Percentiles rank a stretch among this genome's conserved stretches.
Evolutionary conservation across 1,139 yeast genomes (phyloP).

Genomic region (Magnusiomyces sp.): DNA sequence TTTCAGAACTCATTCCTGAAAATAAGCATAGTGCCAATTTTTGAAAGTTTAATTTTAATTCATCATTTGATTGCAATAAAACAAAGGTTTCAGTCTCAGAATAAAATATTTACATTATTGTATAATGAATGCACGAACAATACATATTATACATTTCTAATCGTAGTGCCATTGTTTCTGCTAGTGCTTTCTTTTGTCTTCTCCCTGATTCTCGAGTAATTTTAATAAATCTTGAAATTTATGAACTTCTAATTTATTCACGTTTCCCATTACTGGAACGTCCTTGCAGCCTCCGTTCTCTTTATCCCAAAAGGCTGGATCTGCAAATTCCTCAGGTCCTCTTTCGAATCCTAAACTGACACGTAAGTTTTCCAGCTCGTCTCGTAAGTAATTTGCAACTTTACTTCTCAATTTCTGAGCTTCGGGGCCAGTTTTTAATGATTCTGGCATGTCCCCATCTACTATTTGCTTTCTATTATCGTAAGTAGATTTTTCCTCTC

Average conservation of each 20-base stretch:
- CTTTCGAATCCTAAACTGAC: constrained; percentile 41
- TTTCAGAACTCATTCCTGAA: no score
- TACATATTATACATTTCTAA: not conserved
- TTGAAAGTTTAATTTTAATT: no score
- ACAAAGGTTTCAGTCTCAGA: no score
- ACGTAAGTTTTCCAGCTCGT: constrained; percentile 53
- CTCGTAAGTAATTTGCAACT: constrained; percentile 62
- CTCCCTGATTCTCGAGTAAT: constrained; percentile 1
- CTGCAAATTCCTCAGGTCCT: constrained; percentile 45
- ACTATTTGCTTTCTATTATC: not conserved
- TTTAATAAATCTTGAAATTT: constrained; percentile 3
- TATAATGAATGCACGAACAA: not conserved
- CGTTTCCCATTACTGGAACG: constrained; percentile 16
- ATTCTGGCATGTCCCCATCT: constrained; percentile 46
- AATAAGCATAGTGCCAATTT: no score
- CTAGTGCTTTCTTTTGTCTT: not conserved
- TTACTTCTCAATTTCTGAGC: constrained; percentile 59
- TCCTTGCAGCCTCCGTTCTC: constrained; percentile 12
- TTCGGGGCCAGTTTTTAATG: constrained; percentile 51
- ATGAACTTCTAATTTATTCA: constrained; percentile 13
- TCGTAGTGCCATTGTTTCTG: not conserved
- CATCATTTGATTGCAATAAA: no score
- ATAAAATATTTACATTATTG: no score
- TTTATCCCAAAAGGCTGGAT: constrained; percentile 60
- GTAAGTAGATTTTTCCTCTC: no score